phyloP scores from a whole-genome alignment of 106 monocot genomes.

The Cymbidium sinense region DNA sequence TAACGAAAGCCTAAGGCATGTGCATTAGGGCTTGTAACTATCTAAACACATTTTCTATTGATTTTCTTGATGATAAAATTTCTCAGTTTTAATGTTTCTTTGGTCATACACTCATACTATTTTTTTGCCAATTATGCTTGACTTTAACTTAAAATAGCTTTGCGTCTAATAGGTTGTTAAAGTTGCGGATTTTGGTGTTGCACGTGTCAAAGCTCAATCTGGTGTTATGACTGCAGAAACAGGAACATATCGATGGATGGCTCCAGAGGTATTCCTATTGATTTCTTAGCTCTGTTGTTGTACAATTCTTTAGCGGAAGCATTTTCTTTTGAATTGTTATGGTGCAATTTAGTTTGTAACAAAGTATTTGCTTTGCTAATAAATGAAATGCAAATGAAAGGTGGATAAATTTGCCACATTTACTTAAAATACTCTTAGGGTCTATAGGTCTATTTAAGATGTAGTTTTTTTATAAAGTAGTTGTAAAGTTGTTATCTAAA shows the following conservation, averaged over 20 bases:
- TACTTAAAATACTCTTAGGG: not conserved
- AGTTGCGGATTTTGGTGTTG: conserved; percentile 96
- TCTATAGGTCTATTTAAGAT: too few relatives aligned
- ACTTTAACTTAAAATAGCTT: not conserved
- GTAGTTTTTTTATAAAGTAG: too few relatives aligned
- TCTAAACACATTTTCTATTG: not conserved
- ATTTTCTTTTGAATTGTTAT: not conserved
- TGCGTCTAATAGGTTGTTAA: conserved; percentile 60
- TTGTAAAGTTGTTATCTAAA: too few relatives aligned
- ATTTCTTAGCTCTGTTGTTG: not conserved
- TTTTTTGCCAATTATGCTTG: not conserved
- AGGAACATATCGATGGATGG: conserved; percentile 99
- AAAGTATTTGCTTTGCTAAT: not conserved
- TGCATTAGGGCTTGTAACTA: not conserved
- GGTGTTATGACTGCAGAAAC: conserved; percentile 99
- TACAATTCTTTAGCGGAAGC: not conserved
- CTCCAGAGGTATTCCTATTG: conserved; percentile 71
- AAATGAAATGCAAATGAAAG: not conserved
- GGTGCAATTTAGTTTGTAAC: not conserved
- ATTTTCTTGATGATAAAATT: not conserved
- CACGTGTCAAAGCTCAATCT: conserved; percentile 77
- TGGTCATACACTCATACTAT: not conserved
- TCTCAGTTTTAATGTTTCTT: not conserved
- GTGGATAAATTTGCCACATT: not conserved
- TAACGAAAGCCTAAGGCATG: not conserved